Evolutionary conservation across 192 early-diverging fungal genomes (phyloP).

Genomic region (Backusella tarrabulga): DNA sequence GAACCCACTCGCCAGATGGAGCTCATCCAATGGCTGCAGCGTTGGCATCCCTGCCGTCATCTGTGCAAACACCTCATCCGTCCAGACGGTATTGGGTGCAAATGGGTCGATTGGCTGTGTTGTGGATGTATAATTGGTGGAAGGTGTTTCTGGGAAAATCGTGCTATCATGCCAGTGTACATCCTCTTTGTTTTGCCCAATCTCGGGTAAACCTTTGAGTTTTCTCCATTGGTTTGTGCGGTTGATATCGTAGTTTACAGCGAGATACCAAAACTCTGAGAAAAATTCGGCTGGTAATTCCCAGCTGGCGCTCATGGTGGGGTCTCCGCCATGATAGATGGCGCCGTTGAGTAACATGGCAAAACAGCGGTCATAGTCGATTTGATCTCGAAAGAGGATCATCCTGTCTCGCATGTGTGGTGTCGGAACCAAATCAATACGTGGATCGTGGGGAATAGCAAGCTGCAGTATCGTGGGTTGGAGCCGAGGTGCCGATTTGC

Average conservation of each 20-base stretch:
- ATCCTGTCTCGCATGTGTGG: conserved; percentile 41
- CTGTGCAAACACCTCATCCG: conserved; percentile 25
- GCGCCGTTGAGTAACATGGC: conserved; percentile 28
- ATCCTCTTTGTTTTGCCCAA: not conserved
- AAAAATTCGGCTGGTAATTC: conserved; percentile 33
- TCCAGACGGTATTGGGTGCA: conserved; percentile 10
- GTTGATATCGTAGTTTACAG: conserved; percentile 27
- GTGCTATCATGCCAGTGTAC: not conserved
- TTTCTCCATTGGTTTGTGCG: conserved; percentile 36
- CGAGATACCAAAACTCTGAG: conserved; percentile 33
- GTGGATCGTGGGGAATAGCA: conserved; percentile 39
- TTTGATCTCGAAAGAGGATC: conserved; percentile 37
- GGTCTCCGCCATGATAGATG: conserved; percentile 36
- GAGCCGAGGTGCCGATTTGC: conserved; percentile 17
- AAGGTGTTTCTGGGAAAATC: not conserved
- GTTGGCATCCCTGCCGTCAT: conserved; percentile 22
- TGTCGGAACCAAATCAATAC: conserved; percentile 39
- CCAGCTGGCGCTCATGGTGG: conserved; percentile 34
- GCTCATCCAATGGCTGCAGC: conserved; percentile 12
- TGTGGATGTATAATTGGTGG: not conserved
- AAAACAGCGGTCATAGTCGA: conserved; percentile 37
- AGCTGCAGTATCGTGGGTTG: conserved; percentile 36
- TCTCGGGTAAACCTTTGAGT: conserved; percentile 29
- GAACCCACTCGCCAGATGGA: conserved; percentile 7
- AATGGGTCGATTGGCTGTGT: not conserved